Conservation (phyloP, 2,329 filamentous ascomycete genomes). For the Phialophora chinensis region DNA sequence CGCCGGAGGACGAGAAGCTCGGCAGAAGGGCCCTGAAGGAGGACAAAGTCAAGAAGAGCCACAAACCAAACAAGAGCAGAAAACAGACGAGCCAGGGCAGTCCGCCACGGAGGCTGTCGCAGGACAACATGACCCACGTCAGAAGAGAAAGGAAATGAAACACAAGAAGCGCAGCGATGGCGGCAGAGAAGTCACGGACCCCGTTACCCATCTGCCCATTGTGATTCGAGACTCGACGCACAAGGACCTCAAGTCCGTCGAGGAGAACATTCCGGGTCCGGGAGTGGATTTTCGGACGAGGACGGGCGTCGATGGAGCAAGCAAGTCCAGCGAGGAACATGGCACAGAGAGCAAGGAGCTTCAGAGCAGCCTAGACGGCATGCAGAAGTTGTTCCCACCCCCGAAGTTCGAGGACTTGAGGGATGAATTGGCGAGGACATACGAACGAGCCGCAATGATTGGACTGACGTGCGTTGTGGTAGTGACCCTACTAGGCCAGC, state of each 20-base stretch:
- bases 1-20: slow-evolving; percentile 4
- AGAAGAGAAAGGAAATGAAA: slow-evolving; percentile 58
- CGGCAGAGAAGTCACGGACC: slow-evolving; percentile 70
- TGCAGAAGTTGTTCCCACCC: slow-evolving; percentile 61
- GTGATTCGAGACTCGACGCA: slow-evolving; percentile 71
- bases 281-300: slow-evolving; percentile 50
- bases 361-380: slow-evolving; percentile 51
- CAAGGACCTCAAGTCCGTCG: slow-evolving; percentile 60
- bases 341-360: slow-evolving; percentile 51
- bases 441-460: slow-evolving; percentile 52
- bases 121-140: slow-evolving; percentile 48
- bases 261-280: slow-evolving; percentile 53
- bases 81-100: slow-evolving; percentile 26
- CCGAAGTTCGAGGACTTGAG: slow-evolving; percentile 56
- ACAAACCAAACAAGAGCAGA: slow-evolving; percentile 10
- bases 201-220: slow-evolving; percentile 73
- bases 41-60: slow-evolving; percentile 6
- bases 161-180: slow-evolving; percentile 55
- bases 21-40: slow-evolving; percentile 9
- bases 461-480: slow-evolving; percentile 40
- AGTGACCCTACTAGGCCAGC: slow-evolving; percentile 30
- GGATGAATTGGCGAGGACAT: slow-evolving; percentile 53
- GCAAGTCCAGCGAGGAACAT: slow-evolving; percentile 54
- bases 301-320: slow-evolving; percentile 54
- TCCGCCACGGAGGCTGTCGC: slow-evolving; percentile 38